Evolutionary conservation across 169 alveolate species (phyloP), one percentile per base, ranked within the genome.

Genomic region (Cryptosporidium muris): DNA sequence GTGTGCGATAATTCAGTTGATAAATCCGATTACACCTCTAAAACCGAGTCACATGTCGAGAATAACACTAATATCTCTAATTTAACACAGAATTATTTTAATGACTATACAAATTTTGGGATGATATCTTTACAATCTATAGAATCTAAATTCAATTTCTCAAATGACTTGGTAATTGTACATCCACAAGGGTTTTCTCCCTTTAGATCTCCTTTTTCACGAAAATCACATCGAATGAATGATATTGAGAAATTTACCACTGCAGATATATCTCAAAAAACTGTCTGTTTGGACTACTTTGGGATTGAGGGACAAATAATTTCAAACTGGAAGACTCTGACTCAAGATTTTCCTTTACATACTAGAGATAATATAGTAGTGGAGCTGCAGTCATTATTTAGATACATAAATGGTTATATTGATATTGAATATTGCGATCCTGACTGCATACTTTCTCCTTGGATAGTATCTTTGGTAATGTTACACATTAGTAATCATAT

Each of bases 331-430:
- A 2, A 12, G 47, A 74, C 0, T 25, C 25, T 25, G 25, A 25
- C 25, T 25, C 25, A 25, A 25, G 25, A 25, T 25, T 25, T 63
- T 6, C 16, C 60, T 5, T 34, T 6, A 12, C 2, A 16, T n/a
- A 40, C 60, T n/a, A 38, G 47, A 7, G 11, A 34, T 3, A 14
- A 42, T 12, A 68, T 58, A 58, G 7, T 38, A 16, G 88, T 51
- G 0, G 89, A 89, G 81, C 36, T 89, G 6, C 80, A 62, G 47
- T 65, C 89, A 16, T 89, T 85, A 56, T 89, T 63, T 65, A 88
- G 82, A 54, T 64, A 66, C 43, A 51, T 89, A 47, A 89, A 82
- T 48, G 67, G 91, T 38, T 89, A 89, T 66, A 80, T 89, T 3
- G 92, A 89, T 25, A 62, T 89, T 14, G 81, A 85, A 52, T 82